A percentile compares a stretch with the other conserved stretches of the same genome.
phyloP scores from a whole-genome alignment of 106 monocot genomes.

The Acanthochlamys bracteata region DNA sequence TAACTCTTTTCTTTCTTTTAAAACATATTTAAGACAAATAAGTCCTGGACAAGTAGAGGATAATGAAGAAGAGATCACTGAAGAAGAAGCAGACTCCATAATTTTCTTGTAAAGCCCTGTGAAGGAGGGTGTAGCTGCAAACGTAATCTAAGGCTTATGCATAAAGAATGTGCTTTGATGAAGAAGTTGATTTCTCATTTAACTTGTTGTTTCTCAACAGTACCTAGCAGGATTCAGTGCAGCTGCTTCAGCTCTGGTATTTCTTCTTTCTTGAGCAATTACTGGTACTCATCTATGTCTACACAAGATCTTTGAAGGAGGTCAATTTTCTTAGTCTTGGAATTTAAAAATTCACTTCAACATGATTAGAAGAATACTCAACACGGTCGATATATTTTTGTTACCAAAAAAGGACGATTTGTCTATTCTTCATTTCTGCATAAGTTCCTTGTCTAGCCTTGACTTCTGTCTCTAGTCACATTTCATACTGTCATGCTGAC shows the following conservation, averaged over 20 bases:
- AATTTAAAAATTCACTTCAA: too few relatives aligned
- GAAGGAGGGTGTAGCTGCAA: slow-evolving; percentile 52
- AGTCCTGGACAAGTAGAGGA: slow-evolving; percentile 12
- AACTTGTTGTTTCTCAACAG: slow-evolving; percentile 18
- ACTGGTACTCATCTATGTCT: slow-evolving; percentile 26
- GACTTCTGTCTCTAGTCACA: too few relatives aligned
- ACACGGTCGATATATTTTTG: too few relatives aligned
- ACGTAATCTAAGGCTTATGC: slow-evolving; percentile 37
- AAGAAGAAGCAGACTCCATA: slow-evolving; percentile 39
- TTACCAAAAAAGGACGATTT: too few relatives aligned
- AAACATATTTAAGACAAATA: slow-evolving; percentile 11
- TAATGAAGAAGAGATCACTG: slow-evolving; percentile 47
- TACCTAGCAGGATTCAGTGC: slow-evolving; percentile 25
- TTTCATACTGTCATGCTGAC: too few relatives aligned
- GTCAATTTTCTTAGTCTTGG: too few relatives aligned
- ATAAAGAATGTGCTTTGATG: slow-evolving; percentile 47
- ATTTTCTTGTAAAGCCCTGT: slow-evolving; percentile 22
- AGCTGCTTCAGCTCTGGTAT: slow-evolving; percentile 37
- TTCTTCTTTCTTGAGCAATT: slow-evolving; percentile 60
- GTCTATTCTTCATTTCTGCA: too few relatives aligned
- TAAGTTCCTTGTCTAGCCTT: too few relatives aligned
- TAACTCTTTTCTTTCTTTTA: not conserved
- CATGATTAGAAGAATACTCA: too few relatives aligned
- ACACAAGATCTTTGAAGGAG: too few relatives aligned
- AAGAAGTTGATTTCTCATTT: too few relatives aligned